These are phyloP conservation scores for Blastobotrys terrestris DNA, from an alignment of 805 yeast genomes.

Conservation along the genomic window DNA sequence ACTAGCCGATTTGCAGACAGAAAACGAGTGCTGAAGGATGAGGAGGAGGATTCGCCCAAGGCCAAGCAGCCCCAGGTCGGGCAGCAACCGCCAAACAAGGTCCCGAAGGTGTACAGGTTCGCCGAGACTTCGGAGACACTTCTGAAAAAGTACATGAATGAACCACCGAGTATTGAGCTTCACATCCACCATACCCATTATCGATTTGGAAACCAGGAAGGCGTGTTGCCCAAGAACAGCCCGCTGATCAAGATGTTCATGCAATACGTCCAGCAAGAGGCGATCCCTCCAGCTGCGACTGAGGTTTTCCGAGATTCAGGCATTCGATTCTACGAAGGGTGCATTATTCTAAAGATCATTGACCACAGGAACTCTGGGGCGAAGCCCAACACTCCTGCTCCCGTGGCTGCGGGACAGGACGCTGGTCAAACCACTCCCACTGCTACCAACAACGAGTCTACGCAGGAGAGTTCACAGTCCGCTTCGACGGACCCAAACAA, in stretches of 20 bases:
- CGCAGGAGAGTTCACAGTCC: too few relatives aligned
- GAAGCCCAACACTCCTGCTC: constrained; percentile 15
- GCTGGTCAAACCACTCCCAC: background rate
- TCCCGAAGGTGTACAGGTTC: constrained; percentile 20
- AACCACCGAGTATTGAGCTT: constrained; percentile 76
- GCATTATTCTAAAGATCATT: constrained; percentile 74
- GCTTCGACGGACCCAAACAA: background rate
- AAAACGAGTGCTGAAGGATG: constrained; percentile 17
- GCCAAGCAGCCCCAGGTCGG: background rate
- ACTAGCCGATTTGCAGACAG: constrained; percentile 17
- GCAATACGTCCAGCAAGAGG: constrained; percentile 70
- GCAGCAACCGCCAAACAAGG: background rate
- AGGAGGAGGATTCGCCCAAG: constrained; percentile 10
- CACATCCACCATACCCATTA: constrained; percentile 90
- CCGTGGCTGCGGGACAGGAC: constrained; percentile 2
- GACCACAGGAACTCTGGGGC: constrained; percentile 58
- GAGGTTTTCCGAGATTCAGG: constrained; percentile 87
- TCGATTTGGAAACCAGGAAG: constrained; percentile 86
- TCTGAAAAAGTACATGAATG: constrained; percentile 66
- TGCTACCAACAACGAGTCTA: background rate
- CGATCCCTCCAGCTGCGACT: constrained; percentile 81
- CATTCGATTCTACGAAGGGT: constrained; percentile 81
- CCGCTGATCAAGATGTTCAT: constrained; percentile 70
- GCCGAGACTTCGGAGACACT: constrained; percentile 69
- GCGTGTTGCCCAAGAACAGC: constrained; percentile 73